Conservation (phyloP, 2,329 filamentous ascomycete genomes). For the Raffaelea ambrosiae region DNA sequence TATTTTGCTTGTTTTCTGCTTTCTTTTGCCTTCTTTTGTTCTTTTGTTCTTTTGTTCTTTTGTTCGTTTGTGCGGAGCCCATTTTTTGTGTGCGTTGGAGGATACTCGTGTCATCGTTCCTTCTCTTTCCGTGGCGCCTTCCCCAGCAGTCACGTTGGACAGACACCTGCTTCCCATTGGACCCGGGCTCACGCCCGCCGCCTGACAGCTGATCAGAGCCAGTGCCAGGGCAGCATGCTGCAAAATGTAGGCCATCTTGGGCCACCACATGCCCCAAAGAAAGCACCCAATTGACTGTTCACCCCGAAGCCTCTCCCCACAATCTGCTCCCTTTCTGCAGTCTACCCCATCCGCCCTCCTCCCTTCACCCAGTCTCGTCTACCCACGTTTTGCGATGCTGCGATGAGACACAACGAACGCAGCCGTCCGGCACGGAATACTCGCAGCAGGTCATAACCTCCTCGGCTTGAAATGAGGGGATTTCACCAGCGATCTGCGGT, state of each 20-base stretch:
- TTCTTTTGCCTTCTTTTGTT: no score
- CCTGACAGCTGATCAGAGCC: no score
- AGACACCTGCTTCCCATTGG: slow-evolving; percentile 8
- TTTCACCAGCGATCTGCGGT: no score
- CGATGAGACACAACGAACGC: slow-evolving; percentile 14
- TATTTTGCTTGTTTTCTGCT: no score
- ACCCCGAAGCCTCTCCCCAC: background rate
- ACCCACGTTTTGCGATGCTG: slow-evolving; percentile 30
- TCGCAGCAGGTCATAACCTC: no score
- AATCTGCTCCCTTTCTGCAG: background rate
- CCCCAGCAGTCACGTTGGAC: slow-evolving; percentile 12
- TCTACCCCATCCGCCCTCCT: background rate
- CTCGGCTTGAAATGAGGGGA: no score
- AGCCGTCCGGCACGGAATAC: no score
- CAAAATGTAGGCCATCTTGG: no score
- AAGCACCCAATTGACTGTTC: no score
- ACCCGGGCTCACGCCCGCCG: background rate
- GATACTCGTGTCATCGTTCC: background rate
- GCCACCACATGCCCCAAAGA: no score
- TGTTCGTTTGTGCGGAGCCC: no score
- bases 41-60: no score
- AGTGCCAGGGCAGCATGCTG: background rate
- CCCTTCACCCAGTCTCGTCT: slow-evolving; percentile 20
- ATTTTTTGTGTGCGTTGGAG: background rate
- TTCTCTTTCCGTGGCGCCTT: background rate